Evolutionary conservation across 805 yeast species (phyloP).

Genomic region (Barnettozyma salicaria): DNA sequence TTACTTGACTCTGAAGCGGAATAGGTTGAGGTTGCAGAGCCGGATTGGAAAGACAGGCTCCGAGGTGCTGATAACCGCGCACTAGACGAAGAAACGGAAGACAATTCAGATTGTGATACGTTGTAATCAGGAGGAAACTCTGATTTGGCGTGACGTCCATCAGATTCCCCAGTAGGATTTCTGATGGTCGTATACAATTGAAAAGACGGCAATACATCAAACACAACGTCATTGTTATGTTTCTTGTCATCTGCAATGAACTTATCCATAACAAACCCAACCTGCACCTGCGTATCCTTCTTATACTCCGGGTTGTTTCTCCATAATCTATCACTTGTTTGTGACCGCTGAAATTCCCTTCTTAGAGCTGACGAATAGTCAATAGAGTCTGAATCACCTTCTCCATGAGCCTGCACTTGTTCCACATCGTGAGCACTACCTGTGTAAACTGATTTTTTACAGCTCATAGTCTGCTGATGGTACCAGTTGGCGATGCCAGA

Average conservation of each 20-base stretch:
- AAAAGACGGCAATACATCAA: constrained; percentile 62
- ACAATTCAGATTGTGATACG: background rate
- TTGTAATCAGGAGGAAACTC: constrained; percentile 33
- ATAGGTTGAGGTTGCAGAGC: too few species aligned
- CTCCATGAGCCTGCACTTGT: too few species aligned
- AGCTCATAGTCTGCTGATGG: too few species aligned
- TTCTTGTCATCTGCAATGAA: constrained; percentile 5
- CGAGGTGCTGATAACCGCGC: too few species aligned
- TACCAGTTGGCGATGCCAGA: too few species aligned
- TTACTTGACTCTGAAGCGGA: too few species aligned
- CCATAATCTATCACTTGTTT: constrained; percentile 5
- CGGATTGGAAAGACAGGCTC: too few species aligned
- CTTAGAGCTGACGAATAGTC: constrained; percentile 11
- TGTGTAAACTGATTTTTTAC: too few species aligned
- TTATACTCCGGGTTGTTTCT: constrained; percentile 5
- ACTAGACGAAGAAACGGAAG: too few species aligned
- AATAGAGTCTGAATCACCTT: constrained; percentile 8
- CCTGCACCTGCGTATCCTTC: constrained; percentile 1
- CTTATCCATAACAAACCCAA: constrained; percentile 2
- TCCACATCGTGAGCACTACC: too few species aligned
- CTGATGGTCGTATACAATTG: constrained; percentile 54
- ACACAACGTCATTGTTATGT: constrained; percentile 17
- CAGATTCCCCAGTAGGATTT: constrained; percentile 36
- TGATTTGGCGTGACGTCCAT: constrained; percentile 23
- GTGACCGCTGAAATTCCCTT: constrained; percentile 8